Conservation (phyloP, 1,284 basidiomycete species). For the Inonotus obliquus region DNA sequence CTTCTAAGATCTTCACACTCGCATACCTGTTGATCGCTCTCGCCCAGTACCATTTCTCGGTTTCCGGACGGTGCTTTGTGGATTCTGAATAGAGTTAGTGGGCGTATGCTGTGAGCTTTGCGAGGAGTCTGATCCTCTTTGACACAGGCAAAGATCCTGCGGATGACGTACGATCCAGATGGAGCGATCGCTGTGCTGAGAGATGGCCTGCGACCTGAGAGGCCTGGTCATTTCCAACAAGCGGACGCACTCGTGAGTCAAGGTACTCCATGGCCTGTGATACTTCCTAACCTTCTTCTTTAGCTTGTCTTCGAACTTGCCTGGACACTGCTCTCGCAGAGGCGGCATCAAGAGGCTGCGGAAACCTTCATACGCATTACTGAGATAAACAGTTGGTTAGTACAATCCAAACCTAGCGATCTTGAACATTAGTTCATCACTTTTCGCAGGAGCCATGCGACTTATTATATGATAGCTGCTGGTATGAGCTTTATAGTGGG, state of each 20-base stretch:
- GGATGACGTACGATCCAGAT: slow-evolving; percentile 60
- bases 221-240: slow-evolving; percentile 54
- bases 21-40: background rate
- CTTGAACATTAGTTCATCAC: background rate
- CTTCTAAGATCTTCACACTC: background rate
- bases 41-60: slow-evolving; percentile 37
- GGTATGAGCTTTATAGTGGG: slow-evolving; percentile 31
- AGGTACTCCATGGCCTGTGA: background rate
- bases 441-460: slow-evolving; percentile 59
- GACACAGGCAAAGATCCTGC: slow-evolving; percentile 63
- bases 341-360: slow-evolving; percentile 62
- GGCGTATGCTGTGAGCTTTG: slow-evolving; percentile 5
- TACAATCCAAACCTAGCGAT: background rate
- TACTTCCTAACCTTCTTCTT: background rate
- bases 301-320: slow-evolving; percentile 74
- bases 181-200: slow-evolving; percentile 59
- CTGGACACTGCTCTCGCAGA: slow-evolving; percentile 65
- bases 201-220: slow-evolving; percentile 49
- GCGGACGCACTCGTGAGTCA: slow-evolving; percentile 61
- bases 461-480: slow-evolving; percentile 71
- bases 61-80: slow-evolving; percentile 70
- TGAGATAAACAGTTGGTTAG: slow-evolving; percentile 63
- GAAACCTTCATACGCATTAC: slow-evolving; percentile 60
- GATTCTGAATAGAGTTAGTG: slow-evolving; percentile 62
- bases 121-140: background rate